These are phyloP conservation scores for Udeniomyces megalosporus DNA, from an alignment of 768 basidiomycete species.

Conservation along the genomic window DNA sequence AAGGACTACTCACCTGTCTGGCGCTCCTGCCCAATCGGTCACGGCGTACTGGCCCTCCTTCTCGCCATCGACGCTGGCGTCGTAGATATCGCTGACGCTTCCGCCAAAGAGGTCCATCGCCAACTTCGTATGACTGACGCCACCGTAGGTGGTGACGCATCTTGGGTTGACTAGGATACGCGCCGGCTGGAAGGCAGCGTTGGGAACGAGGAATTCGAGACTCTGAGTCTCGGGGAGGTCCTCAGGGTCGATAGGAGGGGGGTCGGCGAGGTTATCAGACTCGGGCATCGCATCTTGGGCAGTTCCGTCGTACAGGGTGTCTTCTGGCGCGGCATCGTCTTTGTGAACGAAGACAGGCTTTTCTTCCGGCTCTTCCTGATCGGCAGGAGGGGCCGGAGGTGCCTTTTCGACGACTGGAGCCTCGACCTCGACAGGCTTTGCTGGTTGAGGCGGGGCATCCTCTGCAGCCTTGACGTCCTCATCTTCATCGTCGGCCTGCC, in stretches of 20 bases:
- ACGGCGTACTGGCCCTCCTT: slow-evolving; percentile 47
- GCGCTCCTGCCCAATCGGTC: slow-evolving; percentile 91
- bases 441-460: slow-evolving; percentile 3
- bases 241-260: slow-evolving; percentile 28
- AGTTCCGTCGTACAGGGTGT: slow-evolving; percentile 55
- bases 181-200: slow-evolving; percentile 71
- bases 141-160: slow-evolving; percentile 94
- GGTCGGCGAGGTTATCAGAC: background rate
- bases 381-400: slow-evolving; percentile 5
- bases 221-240: slow-evolving; percentile 22
- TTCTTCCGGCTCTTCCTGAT: background rate
- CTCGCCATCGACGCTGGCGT: slow-evolving; percentile 29
- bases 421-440: background rate
- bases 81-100: slow-evolving; percentile 44
- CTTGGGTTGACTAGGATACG: slow-evolving; percentile 89
- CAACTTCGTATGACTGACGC: slow-evolving; percentile 86
- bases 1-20: slow-evolving; percentile 67
- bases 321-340: slow-evolving; percentile 7
- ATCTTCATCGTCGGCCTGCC: slow-evolving; percentile 7
- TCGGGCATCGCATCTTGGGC: slow-evolving; percentile 67
- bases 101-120: slow-evolving; percentile 81
- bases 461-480: slow-evolving; percentile 4
- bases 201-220: slow-evolving; percentile 45
- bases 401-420: slow-evolving; percentile 2
- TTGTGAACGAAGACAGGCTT: background rate